Evolutionary conservation across 768 basidiomycete species (phyloP), one percentile per base, ranked within the genome.

Genomic region (Flagelloscypha sp.): DNA sequence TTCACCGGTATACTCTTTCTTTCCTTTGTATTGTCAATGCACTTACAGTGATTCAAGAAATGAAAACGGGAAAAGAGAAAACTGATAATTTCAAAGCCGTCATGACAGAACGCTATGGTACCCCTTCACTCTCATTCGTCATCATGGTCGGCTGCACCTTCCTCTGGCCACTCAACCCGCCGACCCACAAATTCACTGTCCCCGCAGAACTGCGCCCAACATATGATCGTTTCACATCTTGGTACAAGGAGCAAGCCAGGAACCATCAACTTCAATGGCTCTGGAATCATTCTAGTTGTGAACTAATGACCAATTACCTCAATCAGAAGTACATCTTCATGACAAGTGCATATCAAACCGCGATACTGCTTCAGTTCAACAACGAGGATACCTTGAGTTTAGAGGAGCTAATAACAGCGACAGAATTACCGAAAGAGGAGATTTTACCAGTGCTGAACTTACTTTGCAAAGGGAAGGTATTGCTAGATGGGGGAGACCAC

Each of bases 241-340:
- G 90, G 65, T 97, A 98, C 57, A 84, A 87, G 52, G 79, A 78
- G 53, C 90, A 93, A 57, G 89, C 94, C 57, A 86, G 83, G 2
- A 94, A 92, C 10, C 83, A 94, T 41, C 94, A 94, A 54, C 72
- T 99, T 27, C 93, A 88, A 1, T 99, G 94, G 94, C 63, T 98
- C 7, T 99, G 95, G 95, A 94, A 97, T 52, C 88, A 93, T 56
- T 90, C 82, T 37, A 94, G 94, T 66, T 93, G 93, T 61, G 95
- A 99, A 55, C 72, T 99, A 5, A 77, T 84, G 37, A 93, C 93
- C 44, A 92, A 85, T 52, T 90, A 95, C 59, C 69, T 88, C 36
- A 82, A 80, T 51, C 89, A 92, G 59, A 95, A 92, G 59, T 97
- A 97, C 64, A 90, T 94, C 48, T 65, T 98, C 54, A 87, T 92